Percentiles rank a stretch among this genome's conserved stretches.
Conservation (phyloP, 1,284 basidiomycete genomes). For the Anthracocystis setariae region DNA sequence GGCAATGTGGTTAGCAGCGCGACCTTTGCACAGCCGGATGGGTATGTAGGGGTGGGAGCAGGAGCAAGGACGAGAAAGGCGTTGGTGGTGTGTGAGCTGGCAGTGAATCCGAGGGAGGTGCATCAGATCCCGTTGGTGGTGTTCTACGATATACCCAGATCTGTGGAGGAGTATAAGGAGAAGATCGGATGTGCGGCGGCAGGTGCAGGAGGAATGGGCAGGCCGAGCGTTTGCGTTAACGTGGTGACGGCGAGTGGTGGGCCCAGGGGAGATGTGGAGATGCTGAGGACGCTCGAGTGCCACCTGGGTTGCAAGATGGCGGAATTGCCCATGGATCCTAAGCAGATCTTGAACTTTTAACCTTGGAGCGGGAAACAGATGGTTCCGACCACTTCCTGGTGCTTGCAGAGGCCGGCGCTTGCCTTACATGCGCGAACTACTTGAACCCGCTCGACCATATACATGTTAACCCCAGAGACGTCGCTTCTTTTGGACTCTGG, state of each 20-base stretch:
- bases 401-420: no score
- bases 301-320: slow-evolving; percentile 62
- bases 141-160: slow-evolving; percentile 83
- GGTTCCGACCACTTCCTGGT: no score
- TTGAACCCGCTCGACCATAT: no score
- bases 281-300: slow-evolving; percentile 96
- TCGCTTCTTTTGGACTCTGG: no score
- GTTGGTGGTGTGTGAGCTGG: slow-evolving; percentile 88
- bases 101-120: slow-evolving; percentile 86
- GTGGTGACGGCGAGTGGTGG: slow-evolving; percentile 96
- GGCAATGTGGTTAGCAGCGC: slow-evolving; percentile 37
- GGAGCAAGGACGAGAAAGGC: slow-evolving; percentile 70
- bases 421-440: no score
- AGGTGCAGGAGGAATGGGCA: slow-evolving; percentile 80
- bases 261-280: slow-evolving; percentile 80
- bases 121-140: slow-evolving; percentile 89
- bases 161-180: slow-evolving; percentile 93
- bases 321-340: slow-evolving; percentile 55
- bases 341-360: slow-evolving; percentile 58
- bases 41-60: slow-evolving; percentile 70
- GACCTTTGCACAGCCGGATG: slow-evolving; percentile 72
- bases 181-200: slow-evolving; percentile 76
- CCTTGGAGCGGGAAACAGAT: no score
- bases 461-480: no score
- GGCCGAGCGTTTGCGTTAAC: slow-evolving; percentile 88